Base-by-base conservation (phyloP, 2,329 filamentous ascomycete genomes). In the Myrmaecium sp. region DNA sequence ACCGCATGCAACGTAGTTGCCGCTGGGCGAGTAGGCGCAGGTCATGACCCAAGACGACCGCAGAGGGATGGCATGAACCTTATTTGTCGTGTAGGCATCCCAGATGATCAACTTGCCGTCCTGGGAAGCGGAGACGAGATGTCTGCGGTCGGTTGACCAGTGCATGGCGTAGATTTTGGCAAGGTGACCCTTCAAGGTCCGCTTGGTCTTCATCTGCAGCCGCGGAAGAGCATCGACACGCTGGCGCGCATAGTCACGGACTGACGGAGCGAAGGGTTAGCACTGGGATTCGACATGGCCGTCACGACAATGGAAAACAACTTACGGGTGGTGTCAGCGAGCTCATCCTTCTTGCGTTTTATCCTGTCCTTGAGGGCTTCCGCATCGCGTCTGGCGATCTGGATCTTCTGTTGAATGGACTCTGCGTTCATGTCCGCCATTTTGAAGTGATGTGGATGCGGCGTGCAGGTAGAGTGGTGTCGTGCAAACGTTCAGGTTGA, bases 81-180 rank as follows among this genome's bases (percentile, higher is more conserved):
- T 98, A 67, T 98, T 95, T 36, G 89, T 95, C 38, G 86, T 95
- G 62, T 98, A 98, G 32, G 89, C 89, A 55, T 98, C 89, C 89
- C 89, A 98, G 51, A 98, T 95, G 57, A 98, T 98, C 41, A 98
- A 74, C 65, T 98, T 98, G 54, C 89, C 89, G 48, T 98, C 89
- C 58, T 98, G 89, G 42, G 89, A 98, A 36, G 89, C 89, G 8
- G 89, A 95, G 27, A 98, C 89, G 34, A 95, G 72, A 58, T 95
- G 89, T 56, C 89, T 75, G 49, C 89, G 74, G 59, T 98, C 89
- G 37, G 89, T 98, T 17, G 89, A 95, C 89, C 89, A 98, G 64
- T 98, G 89, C 89, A 98, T 98, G 45, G 89, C 89, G 57, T 98
- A 98, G 47, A 98, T 98, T 64, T 98, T 98, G 45, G 89, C 89